A percentile compares a stretch with the other conserved stretches of the same genome.
Evolutionary conservation across 192 early-diverging fungal genomes (phyloP).

Genomic region (Dimargaris verticillata): DNA sequence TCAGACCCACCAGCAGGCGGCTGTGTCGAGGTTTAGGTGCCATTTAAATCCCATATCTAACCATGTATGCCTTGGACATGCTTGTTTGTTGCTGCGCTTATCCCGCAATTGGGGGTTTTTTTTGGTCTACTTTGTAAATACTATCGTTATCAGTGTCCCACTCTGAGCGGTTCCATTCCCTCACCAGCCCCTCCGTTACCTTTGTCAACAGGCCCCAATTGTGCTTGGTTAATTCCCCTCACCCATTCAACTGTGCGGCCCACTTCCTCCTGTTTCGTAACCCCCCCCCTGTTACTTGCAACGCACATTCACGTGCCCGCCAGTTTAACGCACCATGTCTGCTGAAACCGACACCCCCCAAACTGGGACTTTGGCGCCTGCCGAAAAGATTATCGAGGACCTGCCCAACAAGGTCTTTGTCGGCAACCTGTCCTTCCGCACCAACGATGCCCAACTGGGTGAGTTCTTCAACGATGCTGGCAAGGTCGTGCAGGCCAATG

Average conservation of each 20-base stretch:
- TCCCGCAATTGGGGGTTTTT: too few relatives aligned
- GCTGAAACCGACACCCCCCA: background rate
- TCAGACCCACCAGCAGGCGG: too few relatives aligned
- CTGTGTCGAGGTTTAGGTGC: too few relatives aligned
- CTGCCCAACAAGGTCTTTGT: slow-evolving; percentile 74
- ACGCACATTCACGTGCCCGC: background rate
- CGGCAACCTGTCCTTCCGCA: slow-evolving; percentile 83
- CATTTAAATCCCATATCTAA: too few relatives aligned
- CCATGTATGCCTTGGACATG: too few relatives aligned
- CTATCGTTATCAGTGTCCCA: background rate
- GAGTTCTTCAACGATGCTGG: slow-evolving; percentile 56
- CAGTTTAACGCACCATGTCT: background rate
- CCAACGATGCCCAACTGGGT: slow-evolving; percentile 60
- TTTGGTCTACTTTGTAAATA: too few relatives aligned
- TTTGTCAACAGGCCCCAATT: background rate
- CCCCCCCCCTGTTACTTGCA: background rate
- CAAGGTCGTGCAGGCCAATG: slow-evolving; percentile 54
- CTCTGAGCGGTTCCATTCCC: background rate
- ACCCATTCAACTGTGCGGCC: background rate
- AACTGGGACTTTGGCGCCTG: background rate
- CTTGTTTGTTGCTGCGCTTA: too few relatives aligned
- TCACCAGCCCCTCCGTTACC: background rate
- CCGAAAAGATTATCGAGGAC: slow-evolving; percentile 15
- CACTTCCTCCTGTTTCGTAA: background rate
- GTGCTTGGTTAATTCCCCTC: background rate